A percentile compares a stretch with the other conserved stretches of the same genome.
Evolutionary conservation across 106 monocot genomes (phyloP).

Genomic region (Apostasia ramifera): DNA sequence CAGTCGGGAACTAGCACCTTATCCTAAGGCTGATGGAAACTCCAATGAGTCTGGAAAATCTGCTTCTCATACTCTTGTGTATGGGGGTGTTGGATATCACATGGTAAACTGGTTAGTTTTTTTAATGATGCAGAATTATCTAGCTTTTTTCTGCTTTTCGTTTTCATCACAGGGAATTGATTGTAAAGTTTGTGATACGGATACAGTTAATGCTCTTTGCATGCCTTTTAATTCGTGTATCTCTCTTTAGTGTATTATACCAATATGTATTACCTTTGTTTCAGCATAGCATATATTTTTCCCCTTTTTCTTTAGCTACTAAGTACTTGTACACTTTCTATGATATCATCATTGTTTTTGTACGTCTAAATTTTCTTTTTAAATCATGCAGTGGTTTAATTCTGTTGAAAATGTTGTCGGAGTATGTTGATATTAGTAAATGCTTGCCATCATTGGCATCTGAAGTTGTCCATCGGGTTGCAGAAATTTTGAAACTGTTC

Average conservation of each 20-base stretch:
- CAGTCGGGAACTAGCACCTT: conserved; percentile 16
- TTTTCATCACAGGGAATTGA: not conserved
- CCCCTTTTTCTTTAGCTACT: not conserved
- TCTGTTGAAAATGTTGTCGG: conserved; percentile 82
- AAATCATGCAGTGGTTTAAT: conserved; percentile 78
- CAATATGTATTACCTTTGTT: not conserved
- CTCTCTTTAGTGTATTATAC: not conserved
- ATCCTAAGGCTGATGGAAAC: conserved; percentile 26
- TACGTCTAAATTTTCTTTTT: not conserved
- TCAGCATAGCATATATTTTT: not conserved
- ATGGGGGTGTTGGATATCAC: conserved; percentile 88
- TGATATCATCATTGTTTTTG: too few relatives aligned
- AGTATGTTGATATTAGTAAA: conserved; percentile 91
- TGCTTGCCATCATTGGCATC: conserved; percentile 77
- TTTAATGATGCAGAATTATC: conserved; percentile 7
- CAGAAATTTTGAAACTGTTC: conserved; percentile 89
- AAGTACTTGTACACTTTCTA: not conserved
- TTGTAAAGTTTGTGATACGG: too few relatives aligned
- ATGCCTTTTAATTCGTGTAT: too few relatives aligned
- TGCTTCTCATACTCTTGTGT: conserved; percentile 57
- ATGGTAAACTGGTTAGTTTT: conserved; percentile 99
- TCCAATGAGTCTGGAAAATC: conserved; percentile 25
- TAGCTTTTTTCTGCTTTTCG: not conserved
- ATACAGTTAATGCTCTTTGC: too few relatives aligned
- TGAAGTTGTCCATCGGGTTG: conserved; percentile 91